Evolutionary conservation across 225 moss, liverwort and hornwort genomes (phyloP), one percentile per base, ranked within the genome.

Genomic region (Bryoerythrophyllum caledonicum): DNA sequence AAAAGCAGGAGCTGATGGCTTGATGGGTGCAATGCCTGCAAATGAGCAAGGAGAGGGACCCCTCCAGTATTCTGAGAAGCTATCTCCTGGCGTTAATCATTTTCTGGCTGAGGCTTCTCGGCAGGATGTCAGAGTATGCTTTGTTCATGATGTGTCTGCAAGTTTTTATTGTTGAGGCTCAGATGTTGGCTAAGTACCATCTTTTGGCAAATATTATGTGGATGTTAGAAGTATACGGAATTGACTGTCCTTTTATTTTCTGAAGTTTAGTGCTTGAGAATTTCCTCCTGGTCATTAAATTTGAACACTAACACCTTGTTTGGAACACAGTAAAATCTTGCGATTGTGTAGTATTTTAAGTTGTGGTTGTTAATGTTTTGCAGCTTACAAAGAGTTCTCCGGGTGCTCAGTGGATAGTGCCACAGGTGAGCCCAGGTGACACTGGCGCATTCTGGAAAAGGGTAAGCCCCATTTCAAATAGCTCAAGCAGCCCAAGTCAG

Each of bases 401-500:
- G 66, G 85, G 90, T 81, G 79, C 80, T 70, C 85, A 85, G 80
- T 88, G 85, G 88, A 73, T 82, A 85, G 89, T 90, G 83, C 86
- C 95, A 63, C 95, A 90, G 81, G 89, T 85, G 70, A 99, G 93
- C 76, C 95, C 95, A 74, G 99, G n/a, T n/a, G n/a, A 99, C 28
- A 83, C 85, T 41, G 86, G 89, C 60, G 87, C 91, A 79, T 83
- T 91, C 81, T 99, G 93, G 95, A 95, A 92, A 80, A 93, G 93
- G 81, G 81, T 92, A 65, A 95, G 99, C 76, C 99, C 99, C 60
- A 92, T 88, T 72, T 85, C 88, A 53, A 88, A 85, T 58, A 88
- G 93, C 76, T 85, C 92, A 75, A 93, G 77, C 80, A 95, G 95
- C 59, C 95, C 99, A 74, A 85, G 87, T 82, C 99, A 99, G 72